These are phyloP conservation scores for Pyrenochaeta sp. DNA, from an alignment of 2,329 filamentous ascomycete species.

Conservation along the genomic window DNA sequence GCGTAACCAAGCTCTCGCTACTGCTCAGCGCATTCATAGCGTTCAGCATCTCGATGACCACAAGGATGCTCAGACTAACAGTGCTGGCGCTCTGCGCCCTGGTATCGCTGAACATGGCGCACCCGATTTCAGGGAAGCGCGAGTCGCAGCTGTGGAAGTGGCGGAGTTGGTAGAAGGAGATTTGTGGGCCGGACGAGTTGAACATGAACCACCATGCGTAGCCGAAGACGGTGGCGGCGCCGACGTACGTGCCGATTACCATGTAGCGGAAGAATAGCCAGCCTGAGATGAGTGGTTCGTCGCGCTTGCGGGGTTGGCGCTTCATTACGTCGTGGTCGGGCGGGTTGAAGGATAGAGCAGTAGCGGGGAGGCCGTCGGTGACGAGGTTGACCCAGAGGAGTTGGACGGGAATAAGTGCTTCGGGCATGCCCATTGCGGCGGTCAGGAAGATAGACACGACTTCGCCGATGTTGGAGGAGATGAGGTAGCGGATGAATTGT, in stretches of 20 bases:
- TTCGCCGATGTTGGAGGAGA: constrained; percentile 98
- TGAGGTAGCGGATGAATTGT: constrained; percentile 98
- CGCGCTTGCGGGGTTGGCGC: constrained; percentile 86
- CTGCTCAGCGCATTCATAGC: constrained; percentile 98
- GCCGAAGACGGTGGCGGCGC: constrained; percentile 90
- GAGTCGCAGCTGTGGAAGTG: constrained; percentile 94
- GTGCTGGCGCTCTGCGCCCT: constrained; percentile 91
- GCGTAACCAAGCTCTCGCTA: constrained; percentile 89
- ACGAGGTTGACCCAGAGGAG: constrained; percentile 99
- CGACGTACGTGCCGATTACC: constrained; percentile 94
- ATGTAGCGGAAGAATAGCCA: constrained; percentile 99
- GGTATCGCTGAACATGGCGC: constrained; percentile 87
- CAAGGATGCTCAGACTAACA: constrained; percentile 86
- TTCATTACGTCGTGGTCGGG: constrained; percentile 99
- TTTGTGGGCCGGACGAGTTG: constrained; percentile 87
- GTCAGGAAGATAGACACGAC: constrained; percentile 99
- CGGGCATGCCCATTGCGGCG: constrained; percentile 94
- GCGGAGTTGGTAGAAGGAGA: constrained; percentile 85
- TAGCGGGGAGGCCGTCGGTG: constrained; percentile 95
- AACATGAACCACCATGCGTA: constrained; percentile 99
- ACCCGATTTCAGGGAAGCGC: constrained; percentile 88
- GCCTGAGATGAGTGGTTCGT: constrained; percentile 89
- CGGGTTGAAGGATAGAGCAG: constrained; percentile 96
- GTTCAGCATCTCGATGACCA: constrained; percentile 99
- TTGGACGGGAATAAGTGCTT: constrained; percentile 95